phyloP scores from a whole-genome alignment of 257 asterid species.

The Vinca minor region DNA sequence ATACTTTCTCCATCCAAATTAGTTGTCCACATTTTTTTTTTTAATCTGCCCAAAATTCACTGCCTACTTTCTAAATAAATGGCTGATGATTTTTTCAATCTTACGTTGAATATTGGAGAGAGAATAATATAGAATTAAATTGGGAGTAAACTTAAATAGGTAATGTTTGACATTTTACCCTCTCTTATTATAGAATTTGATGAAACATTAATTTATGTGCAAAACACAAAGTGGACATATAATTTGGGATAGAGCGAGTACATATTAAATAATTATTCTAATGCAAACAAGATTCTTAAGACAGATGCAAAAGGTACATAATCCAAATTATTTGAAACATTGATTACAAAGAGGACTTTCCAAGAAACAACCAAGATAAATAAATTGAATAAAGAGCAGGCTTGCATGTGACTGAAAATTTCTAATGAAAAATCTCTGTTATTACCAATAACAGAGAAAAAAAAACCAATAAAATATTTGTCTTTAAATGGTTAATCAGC shows the following conservation, averaged over 20 bases:
- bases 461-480: background rate
- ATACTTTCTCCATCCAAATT: too few species aligned
- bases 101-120: too few species aligned
- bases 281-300: background rate
- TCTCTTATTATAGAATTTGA: too few species aligned
- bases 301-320: background rate
- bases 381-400: background rate
- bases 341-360: background rate
- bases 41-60: too few species aligned
- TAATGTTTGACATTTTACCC: too few species aligned
- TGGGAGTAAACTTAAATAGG: too few species aligned
- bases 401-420: conserved; percentile 1
- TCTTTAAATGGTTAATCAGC: background rate
- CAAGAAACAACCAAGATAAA: background rate
- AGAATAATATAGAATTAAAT: too few species aligned
- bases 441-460: background rate
- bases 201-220: too few species aligned
- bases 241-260: background rate
- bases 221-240: too few species aligned
- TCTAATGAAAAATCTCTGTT: background rate
- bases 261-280: background rate
- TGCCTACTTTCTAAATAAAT: too few species aligned
- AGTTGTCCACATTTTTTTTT: too few species aligned
- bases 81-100: too few species aligned
- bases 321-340: background rate